Base-by-base conservation (phyloP, 75 land plant genomes). In the Ceratopteris richardii region DNA sequence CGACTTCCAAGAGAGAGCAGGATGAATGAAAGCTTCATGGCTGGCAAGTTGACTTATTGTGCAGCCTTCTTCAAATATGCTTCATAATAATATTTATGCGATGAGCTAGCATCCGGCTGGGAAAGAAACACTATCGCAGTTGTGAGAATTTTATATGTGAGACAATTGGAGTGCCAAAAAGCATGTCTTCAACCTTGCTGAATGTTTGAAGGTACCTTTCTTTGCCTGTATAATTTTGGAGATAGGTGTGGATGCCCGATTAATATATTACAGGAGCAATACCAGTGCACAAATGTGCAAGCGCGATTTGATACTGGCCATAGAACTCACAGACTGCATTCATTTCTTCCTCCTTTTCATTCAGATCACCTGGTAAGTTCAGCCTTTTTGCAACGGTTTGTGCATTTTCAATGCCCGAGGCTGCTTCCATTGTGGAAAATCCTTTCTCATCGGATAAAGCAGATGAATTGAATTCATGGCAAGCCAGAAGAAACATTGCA, bases 201-300 rank as follows among this genome's bases (percentile, higher is more conserved):
- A n/a, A n/a, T n/a, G n/a, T n/a, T n/a, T n/a, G n/a, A n/a, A n/a
- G n/a, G n/a, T n/a, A n/a, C n/a, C n/a, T n/a, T n/a, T n/a, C n/a
- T n/a, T n/a, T n/a, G n/a, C n/a, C n/a, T n/a, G n/a, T n/a, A 40
- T 40, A 40, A 10, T 40, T 40, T 40, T 40, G 14, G 13, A 10
- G 14, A 40, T 40, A 40, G 42, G 14, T 10, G 42, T 40, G 9
- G 14, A 40, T 10, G 9, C 42, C 9, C 42, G 9, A 40, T 82
- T 69, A 91, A 41, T 86, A 84, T 47, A 72, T 53, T 24, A 67
- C 57, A 17, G 82, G 84, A 24, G 63, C 65, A 20, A 86, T 62
- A 60, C 94, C 96, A 78, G 83, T 90, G 65, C 96, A 90, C 1
- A 81, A 54, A 61, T 95, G 99, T 51, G 94, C 81, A 43, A 95